Evolutionary conservation across 331 rosid genomes (phyloP).

Genomic region (Pyracantha coccinea): DNA sequence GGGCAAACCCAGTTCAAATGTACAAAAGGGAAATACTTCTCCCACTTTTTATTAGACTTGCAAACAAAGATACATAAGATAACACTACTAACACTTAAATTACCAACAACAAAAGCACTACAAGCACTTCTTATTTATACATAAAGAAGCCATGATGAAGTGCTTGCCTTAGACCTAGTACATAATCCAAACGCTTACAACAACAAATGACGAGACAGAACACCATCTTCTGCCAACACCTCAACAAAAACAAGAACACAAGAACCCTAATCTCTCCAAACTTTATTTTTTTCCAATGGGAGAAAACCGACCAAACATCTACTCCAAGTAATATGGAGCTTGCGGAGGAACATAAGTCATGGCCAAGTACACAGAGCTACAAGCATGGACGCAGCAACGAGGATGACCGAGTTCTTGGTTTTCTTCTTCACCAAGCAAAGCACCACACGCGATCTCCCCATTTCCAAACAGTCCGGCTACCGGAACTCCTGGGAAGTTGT

Average conservation of each 20-base stretch:
- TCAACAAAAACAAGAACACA: not conserved
- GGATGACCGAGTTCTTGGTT: not conserved
- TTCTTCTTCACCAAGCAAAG: not conserved
- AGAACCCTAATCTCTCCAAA: not conserved
- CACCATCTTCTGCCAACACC: not conserved
- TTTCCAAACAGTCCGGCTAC: slow-evolving; percentile 11
- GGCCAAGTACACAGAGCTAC: slow-evolving; percentile 1
- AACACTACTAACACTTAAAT: not conserved
- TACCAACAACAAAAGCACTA: not conserved
- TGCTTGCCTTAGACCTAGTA: not conserved
- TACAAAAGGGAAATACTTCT: not conserved
- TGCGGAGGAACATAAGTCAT: not conserved
- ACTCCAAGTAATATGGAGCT: not conserved
- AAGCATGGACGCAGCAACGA: not conserved
- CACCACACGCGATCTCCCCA: slow-evolving; percentile 21
- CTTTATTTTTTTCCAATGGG: not conserved
- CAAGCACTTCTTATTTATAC: not conserved
- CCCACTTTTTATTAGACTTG: not conserved
- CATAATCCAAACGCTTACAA: not conserved
- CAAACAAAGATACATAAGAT: not conserved
- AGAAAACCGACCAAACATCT: not conserved
- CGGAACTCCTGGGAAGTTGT: slow-evolving; percentile 12
- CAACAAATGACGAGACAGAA: not conserved
- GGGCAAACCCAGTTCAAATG: too few relatives aligned
- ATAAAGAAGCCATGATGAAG: not conserved